Conservation (phyloP, 163 green algal species). For the Scenedesmus sp. region DNA sequence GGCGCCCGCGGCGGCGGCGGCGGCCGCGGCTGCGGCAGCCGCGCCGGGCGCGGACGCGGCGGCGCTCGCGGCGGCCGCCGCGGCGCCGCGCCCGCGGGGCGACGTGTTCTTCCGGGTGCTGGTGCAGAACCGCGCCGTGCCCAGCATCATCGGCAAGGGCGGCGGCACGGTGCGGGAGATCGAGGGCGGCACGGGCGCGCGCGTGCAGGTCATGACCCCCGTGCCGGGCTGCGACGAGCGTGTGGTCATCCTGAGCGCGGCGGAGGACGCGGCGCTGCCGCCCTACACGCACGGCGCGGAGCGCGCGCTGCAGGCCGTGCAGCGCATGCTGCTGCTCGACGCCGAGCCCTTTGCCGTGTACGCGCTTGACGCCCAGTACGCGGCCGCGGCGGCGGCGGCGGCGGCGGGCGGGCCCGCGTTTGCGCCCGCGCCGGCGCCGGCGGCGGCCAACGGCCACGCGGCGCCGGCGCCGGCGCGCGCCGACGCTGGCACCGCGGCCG, state of each 20-base stretch:
- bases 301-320: background rate
- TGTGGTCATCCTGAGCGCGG: slow-evolving; percentile 14
- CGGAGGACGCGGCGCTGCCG: slow-evolving; percentile 3
- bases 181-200: slow-evolving; percentile 17
- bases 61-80: background rate
- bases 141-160: slow-evolving; percentile 36
- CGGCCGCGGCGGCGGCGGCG: too few relatives aligned
- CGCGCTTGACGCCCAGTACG: too few relatives aligned
- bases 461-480: too few relatives aligned
- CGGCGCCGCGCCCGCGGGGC: background rate
- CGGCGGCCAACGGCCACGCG: too few relatives aligned
- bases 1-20: background rate
- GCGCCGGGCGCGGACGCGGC: background rate
- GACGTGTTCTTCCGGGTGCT: slow-evolving; percentile 39
- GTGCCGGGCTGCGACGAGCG: slow-evolving; percentile 27
- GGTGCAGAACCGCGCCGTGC: slow-evolving; percentile 9
- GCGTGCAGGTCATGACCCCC: slow-evolving; percentile 10
- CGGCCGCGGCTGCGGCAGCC: too few relatives aligned
- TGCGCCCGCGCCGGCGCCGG: too few relatives aligned
- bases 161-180: slow-evolving; percentile 27
- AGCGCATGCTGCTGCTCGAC: slow-evolving; percentile 6
- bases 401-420: too few relatives aligned
- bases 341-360: too few relatives aligned
- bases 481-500: too few relatives aligned
- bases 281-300: too few relatives aligned